Conservation (phyloP, 352 stramenopile genomes). For the Peronosclerospora sorghi region DNA sequence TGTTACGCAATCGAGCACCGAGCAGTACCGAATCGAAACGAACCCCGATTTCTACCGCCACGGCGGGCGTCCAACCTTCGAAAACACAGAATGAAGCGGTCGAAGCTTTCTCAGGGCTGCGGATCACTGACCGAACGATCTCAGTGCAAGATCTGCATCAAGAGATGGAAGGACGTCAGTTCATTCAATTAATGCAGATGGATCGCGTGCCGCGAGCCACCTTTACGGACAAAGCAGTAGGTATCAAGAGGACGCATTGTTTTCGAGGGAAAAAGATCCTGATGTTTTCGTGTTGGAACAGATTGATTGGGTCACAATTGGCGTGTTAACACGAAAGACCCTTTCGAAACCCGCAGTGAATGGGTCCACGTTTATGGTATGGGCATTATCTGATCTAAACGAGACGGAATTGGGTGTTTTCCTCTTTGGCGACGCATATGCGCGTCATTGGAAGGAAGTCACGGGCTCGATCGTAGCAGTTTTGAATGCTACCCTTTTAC, state of each 20-base stretch:
- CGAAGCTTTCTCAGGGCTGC: conserved; percentile 50
- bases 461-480: conserved; percentile 57
- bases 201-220: conserved; percentile 39
- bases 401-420: conserved; percentile 63
- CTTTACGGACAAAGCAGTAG: conserved; percentile 45
- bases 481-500: conserved; percentile 54
- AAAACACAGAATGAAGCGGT: conserved; percentile 14
- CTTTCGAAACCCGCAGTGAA: conserved; percentile 53
- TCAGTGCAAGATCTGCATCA: conserved; percentile 26
- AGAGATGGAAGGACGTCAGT: conserved; percentile 63
- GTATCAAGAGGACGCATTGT: neutral
- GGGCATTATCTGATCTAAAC: conserved; percentile 60
- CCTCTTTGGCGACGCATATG: conserved; percentile 65
- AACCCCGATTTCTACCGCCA: conserved; percentile 10
- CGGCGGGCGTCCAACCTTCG: conserved; percentile 2
- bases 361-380: conserved; percentile 71
- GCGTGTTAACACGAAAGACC: conserved; percentile 60
- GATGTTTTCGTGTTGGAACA: conserved; percentile 6
- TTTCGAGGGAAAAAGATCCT: neutral
- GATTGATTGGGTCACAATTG: conserved; percentile 78
- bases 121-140: conserved; percentile 45
- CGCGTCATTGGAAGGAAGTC: conserved; percentile 46
- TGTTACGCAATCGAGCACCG: conserved; percentile 7
- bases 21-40: conserved; percentile 2
- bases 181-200: conserved; percentile 49